phyloP scores from a whole-genome alignment of 805 yeast species.

The Wickerhamomyces chambardii region DNA sequence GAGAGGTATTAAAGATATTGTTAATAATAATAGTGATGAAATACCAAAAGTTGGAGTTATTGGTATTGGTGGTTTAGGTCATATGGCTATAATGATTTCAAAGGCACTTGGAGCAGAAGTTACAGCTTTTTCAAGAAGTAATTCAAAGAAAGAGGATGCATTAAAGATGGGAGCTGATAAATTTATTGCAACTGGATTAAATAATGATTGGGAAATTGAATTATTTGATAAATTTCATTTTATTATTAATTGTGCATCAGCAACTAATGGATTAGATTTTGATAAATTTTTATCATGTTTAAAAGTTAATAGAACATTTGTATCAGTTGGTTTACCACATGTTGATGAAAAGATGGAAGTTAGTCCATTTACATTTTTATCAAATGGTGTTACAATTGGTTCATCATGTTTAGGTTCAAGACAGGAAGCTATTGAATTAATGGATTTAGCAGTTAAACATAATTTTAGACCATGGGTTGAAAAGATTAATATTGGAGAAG shows the following conservation, averaged over 20 bases:
- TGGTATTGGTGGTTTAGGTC: slow-evolving; percentile 52
- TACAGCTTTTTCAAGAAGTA: slow-evolving; percentile 43
- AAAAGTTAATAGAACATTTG: slow-evolving; percentile 48
- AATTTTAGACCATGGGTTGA: slow-evolving; percentile 57
- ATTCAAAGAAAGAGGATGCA: slow-evolving; percentile 39
- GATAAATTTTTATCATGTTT: slow-evolving; percentile 37
- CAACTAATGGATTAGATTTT: slow-evolving; percentile 36
- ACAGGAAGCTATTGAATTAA: slow-evolving; percentile 56
- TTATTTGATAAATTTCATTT: slow-evolving; percentile 31
- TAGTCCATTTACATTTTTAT: slow-evolving; percentile 42
- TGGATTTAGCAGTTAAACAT: slow-evolving; percentile 53
- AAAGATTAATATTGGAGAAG: slow-evolving; percentile 42
- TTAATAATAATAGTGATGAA: slow-evolving; percentile 12
- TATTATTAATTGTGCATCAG: slow-evolving; percentile 38
- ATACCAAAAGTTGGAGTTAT: slow-evolving; percentile 39
- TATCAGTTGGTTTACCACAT: slow-evolving; percentile 63
- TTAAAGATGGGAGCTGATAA: slow-evolving; percentile 41
- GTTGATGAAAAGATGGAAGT: slow-evolving; percentile 28
- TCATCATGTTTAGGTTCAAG: slow-evolving; percentile 56
- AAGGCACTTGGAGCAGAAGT: slow-evolving; percentile 55
- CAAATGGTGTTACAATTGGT: slow-evolving; percentile 40
- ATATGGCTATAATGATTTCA: slow-evolving; percentile 46
- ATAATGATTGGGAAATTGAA: slow-evolving; percentile 28
- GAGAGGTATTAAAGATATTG: slow-evolving; percentile 22
- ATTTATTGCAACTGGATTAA: slow-evolving; percentile 44